Conservation (phyloP, 2,329 filamentous ascomycete species). For the Hymenoscyphus fructigenus region DNA sequence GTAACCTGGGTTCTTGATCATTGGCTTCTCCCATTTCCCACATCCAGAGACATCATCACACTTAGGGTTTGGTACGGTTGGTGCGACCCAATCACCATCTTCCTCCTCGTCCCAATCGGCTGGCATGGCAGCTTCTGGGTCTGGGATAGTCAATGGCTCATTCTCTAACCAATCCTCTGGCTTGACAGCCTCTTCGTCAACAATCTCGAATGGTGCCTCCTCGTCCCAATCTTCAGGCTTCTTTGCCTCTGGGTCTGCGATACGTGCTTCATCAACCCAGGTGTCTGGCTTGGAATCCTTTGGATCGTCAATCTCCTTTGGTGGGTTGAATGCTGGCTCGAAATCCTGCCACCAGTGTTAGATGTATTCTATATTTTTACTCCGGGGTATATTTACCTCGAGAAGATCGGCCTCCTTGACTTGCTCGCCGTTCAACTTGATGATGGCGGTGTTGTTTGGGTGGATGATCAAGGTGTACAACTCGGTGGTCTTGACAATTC, state of each 20-base stretch:
- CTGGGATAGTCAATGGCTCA: constrained; percentile 78
- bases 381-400: constrained; percentile 46
- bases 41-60: constrained; percentile 91
- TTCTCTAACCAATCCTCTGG: constrained; percentile 96
- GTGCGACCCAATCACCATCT: constrained; percentile 86
- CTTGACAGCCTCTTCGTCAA: constrained; percentile 87
- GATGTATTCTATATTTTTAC: not conserved
- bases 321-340: constrained; percentile 86
- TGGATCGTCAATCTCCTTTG: constrained; percentile 90
- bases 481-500: constrained; percentile 86
- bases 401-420: constrained; percentile 88
- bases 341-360: constrained; percentile 60
- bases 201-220: constrained; percentile 93
- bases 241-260: constrained; percentile 85
- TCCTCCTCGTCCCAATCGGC: constrained; percentile 99
- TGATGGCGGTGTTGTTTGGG: constrained; percentile 92
- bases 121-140: constrained; percentile 95
- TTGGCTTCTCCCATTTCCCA: constrained; percentile 86
- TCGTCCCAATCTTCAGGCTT: constrained; percentile 97
- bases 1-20: constrained; percentile 84
- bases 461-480: constrained; percentile 97
- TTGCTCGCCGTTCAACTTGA: constrained; percentile 86
- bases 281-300: constrained; percentile 91
- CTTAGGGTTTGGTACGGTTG: constrained; percentile 92
- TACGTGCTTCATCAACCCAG: constrained; percentile 94